Evolutionary conservation across 164 flowering plant genomes (phyloP).

Genomic region (Umbilicus rupestris): DNA sequence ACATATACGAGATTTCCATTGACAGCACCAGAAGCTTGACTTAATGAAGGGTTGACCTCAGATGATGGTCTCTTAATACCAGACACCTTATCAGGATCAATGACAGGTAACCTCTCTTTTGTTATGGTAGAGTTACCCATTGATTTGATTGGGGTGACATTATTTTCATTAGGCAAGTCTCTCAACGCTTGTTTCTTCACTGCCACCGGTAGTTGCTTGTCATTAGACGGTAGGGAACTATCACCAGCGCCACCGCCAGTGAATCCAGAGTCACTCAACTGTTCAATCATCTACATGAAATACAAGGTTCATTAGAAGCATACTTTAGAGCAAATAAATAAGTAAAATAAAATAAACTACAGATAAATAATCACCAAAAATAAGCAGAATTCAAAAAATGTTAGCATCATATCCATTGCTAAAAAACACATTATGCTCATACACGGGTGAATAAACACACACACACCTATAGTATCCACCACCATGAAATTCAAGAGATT

Average conservation of each 20-base stretch:
- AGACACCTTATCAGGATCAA: slow-evolving; percentile 28
- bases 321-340: neutral
- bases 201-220: slow-evolving; percentile 28
- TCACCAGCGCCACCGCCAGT: slow-evolving; percentile 28
- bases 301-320: neutral
- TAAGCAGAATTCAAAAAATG: neutral
- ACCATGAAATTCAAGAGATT: too few species aligned
- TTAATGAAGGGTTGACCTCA: slow-evolving; percentile 24
- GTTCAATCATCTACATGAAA: slow-evolving; percentile 27
- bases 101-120: slow-evolving; percentile 26
- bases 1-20: slow-evolving; percentile 67
- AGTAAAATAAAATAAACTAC: neutral
- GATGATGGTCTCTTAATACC: slow-evolving; percentile 42
- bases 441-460: too few species aligned
- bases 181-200: slow-evolving; percentile 44
- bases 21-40: slow-evolving; percentile 24
- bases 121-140: slow-evolving; percentile 20
- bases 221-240: slow-evolving; percentile 21
- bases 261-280: slow-evolving; percentile 34
- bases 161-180: slow-evolving; percentile 45
- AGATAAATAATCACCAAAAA: neutral
- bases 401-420: neutral
- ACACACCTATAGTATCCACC: too few species aligned
- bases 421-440: neutral
- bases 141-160: slow-evolving; percentile 20